Percentiles rank a stretch among this genome's conserved stretches.
Evolutionary conservation across 176 grass and related monocot species (phyloP).

Genomic region (Rhynchospora breviuscula): DNA sequence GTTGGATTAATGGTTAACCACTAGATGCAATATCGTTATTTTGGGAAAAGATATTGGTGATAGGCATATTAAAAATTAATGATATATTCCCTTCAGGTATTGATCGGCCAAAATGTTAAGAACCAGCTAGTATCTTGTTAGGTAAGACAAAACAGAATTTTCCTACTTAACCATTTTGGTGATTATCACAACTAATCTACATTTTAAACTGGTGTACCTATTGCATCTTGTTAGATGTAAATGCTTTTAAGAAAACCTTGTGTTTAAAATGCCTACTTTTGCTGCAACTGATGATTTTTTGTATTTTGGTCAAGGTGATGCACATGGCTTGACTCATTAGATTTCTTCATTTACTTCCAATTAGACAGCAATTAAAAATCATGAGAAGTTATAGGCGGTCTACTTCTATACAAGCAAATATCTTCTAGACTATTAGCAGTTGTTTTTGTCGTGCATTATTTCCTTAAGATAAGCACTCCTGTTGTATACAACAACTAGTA

Average conservation of each 20-base stretch:
- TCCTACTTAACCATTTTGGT: slow-evolving; percentile 14
- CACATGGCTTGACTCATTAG: slow-evolving; percentile 15
- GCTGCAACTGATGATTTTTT: not conserved
- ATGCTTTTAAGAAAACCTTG: slow-evolving; percentile 10
- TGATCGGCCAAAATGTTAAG: not conserved
- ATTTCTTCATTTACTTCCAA: not conserved
- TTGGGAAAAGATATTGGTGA: not conserved
- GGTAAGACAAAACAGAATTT: slow-evolving; percentile 6
- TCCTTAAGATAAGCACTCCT: not conserved
- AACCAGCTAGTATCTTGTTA: slow-evolving; percentile 17
- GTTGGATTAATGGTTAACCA: not conserved
- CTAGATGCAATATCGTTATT: not conserved
- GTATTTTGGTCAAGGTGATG: not conserved
- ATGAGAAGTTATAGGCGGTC: not conserved
- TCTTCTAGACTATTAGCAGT: not conserved
- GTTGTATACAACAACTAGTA: not conserved
- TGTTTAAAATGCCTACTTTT: not conserved
- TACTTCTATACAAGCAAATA: not conserved
- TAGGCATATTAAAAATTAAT: not conserved
- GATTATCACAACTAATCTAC: slow-evolving; percentile 21
- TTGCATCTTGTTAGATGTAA: slow-evolving; percentile 21
- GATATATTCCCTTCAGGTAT: not conserved
- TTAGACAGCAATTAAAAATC: not conserved
- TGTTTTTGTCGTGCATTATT: slow-evolving; percentile 1
- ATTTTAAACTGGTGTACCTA: slow-evolving; percentile 23